Base-by-base conservation (phyloP, 257 asterid genomes). In the Mitragyna speciosa region DNA sequence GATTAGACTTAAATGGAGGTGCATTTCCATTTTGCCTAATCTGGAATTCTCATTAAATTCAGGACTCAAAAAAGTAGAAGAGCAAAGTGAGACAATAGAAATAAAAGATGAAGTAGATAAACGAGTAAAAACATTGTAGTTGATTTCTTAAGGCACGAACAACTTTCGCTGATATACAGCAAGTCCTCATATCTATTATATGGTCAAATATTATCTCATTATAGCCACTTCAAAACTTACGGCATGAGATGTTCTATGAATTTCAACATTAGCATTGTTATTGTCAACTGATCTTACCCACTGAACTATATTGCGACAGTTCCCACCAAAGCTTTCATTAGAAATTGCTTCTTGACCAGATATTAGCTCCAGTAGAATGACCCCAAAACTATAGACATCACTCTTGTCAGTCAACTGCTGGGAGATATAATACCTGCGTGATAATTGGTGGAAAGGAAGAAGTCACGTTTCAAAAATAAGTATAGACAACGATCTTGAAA, bases 291-390 rank as follows among this genome's bases (percentile, higher is more conserved):
- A 7, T 58, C 89, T 89, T 88, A 96, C 99, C 99, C 99, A 96
- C 47, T 96, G 99, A 85, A 91, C 99, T 78, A 96, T 96, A 47
- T 94, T 96, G 70, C 97, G 88, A 80, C 98, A 94, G 91, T 96
- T 91, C 45, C 73, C 84, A 36, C 98, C 99, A 67, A 96, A 96
- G 81, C 78, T 96, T 78, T 91, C 97, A 26, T 85, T 96, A 24
- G 99, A 96, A 73, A 96, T 94, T 2, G 99, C 99, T 89, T 96
- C 99, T 83, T 94, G 97, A 79, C 98, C 99, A 14, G 99, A 94
- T 82, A 96, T 89, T 45, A 96, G 89, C 91, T 96, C 99, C 52
- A 96, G 86, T 82, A 96, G 98, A 84, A 96, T 94, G 82, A 94
- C 99, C 2, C 99, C 99, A 11, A 96, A 96, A 70, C 99, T 96